A percentile compares a stretch with the other conserved stretches of the same genome.
Evolutionary conservation across 768 basidiomycete species (phyloP).

Genomic region (Suillus americanus): DNA sequence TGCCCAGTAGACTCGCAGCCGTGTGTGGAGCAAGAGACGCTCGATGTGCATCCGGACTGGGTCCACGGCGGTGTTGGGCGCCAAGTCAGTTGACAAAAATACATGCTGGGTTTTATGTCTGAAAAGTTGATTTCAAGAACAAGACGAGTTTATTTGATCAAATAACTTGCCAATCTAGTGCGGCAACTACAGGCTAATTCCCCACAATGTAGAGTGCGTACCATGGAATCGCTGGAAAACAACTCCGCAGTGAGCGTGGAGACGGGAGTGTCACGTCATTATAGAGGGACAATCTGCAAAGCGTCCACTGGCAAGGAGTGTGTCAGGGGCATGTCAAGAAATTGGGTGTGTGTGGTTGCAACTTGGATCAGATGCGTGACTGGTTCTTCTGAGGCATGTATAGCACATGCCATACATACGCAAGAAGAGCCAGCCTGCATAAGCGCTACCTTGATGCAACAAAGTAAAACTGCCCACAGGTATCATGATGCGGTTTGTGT

Average conservation of each 20-base stretch:
- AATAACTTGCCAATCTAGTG: slow-evolving; percentile 66
- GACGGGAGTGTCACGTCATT: slow-evolving; percentile 94
- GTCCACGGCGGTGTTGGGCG: slow-evolving; percentile 99
- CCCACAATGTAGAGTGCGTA: slow-evolving; percentile 95
- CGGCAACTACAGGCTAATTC: slow-evolving; percentile 70
- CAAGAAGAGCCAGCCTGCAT: not conserved
- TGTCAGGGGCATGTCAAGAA: slow-evolving; percentile 91
- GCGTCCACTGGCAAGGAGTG: slow-evolving; percentile 79
- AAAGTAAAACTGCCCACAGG: not conserved
- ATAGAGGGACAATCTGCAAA: slow-evolving; percentile 96
- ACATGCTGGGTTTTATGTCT: not conserved
- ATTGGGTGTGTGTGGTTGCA: slow-evolving; percentile 41
- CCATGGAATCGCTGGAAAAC: slow-evolving; percentile 97
- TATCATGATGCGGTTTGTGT: not conserved
- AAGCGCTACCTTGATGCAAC: not conserved
- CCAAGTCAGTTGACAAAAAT: slow-evolving; percentile 47
- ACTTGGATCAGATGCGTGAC: not conserved
- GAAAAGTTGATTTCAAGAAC: slow-evolving; percentile 42
- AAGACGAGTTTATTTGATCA: slow-evolving; percentile 91
- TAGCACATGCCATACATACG: not conserved
- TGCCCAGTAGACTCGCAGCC: slow-evolving; percentile 84
- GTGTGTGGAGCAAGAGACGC: slow-evolving; percentile 86
- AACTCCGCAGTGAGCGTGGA: slow-evolving; percentile 92
- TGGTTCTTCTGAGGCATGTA: not conserved
- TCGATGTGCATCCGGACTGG: slow-evolving; percentile 97